Evolutionary conservation across 78 protist genomes (phyloP).

Genomic region (Neovahlkampfia damariscottae): DNA sequence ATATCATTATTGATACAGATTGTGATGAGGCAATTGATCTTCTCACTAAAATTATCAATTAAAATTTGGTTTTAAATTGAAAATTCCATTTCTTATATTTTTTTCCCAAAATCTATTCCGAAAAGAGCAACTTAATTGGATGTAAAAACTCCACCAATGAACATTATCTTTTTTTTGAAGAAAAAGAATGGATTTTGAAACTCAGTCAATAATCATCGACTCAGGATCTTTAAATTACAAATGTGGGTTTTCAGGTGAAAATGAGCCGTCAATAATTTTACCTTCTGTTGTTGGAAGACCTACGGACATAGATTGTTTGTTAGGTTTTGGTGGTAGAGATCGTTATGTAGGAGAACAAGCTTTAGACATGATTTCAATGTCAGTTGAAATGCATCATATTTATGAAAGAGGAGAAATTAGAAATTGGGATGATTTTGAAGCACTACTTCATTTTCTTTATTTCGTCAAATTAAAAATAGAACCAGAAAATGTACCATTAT

Average conservation of each 20-base stretch:
- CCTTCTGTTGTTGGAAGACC: slow-evolving; percentile 13
- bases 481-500: background rate
- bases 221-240: no score
- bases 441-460: slow-evolving; percentile 87
- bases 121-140: no score
- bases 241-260: slow-evolving; percentile 38
- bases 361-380: slow-evolving; percentile 62
- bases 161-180: no score
- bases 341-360: slow-evolving; percentile 86
- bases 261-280: slow-evolving; percentile 11
- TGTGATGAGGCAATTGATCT: no score
- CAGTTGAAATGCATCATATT: slow-evolving; percentile 82
- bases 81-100: no score
- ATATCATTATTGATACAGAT: no score
- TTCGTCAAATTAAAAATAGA: slow-evolving; percentile 50
- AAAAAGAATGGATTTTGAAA: no score
- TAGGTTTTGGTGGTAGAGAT: background rate
- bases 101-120: no score
- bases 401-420: slow-evolving; percentile 89
- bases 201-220: no score
- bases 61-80: no score
- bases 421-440: slow-evolving; percentile 84
- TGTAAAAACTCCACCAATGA: no score
- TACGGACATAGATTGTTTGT: background rate
- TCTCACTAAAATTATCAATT: no score